Evolutionary conservation across 352 stramenopile species (phyloP), one percentile per base, ranked within the genome.

Genomic region (Thalassiosira mediterranea): DNA sequence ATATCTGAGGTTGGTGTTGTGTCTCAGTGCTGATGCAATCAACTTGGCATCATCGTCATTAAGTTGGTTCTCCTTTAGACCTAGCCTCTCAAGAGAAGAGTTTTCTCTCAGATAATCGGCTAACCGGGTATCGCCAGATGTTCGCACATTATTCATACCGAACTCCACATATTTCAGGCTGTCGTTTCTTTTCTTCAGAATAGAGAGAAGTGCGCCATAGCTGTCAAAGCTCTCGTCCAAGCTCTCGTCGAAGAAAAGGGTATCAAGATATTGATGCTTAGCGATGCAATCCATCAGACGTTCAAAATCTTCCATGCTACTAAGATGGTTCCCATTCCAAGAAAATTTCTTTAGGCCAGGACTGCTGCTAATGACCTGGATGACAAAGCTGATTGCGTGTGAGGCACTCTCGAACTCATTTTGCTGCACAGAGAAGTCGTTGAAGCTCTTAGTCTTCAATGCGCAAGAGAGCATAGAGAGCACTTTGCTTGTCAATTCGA

Each of bases 11-110:
- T 44, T 44, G 10, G 37, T 44, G n/a, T 44, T 44, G 8, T 44
- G 37, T n/a, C n/a, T 44, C 37, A 44, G 37, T 10, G 37, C 37
- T 10, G 10, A n/a, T 44, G 37, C 10, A 44, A 44, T 44, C 37
- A 44, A 44, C n/a, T 15, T n/a, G 37, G 37, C 37, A n/a, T 44
- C 37, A 44, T n/a, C 37, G 37, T 44, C 37, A 44, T 44, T 44
- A n/a, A 44, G 37, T n/a, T 44, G 37, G 37, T 44, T 44, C 37
- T 44, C 37, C n/a, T 10, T 44, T n/a, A 44, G 10, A n/a, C 10
- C 10, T n/a, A 44, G n/a, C n/a, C 8, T 44, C n/a, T 44, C 37
- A 15, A 44, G 37, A 15, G 10, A n/a, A 10, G 37, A n/a, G n/a
- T 44, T 44, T 44, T 10, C n/a, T 15, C 8, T n/a, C 37, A 44